Conservation (phyloP, 306 rosid species). For the Alnus rubra region DNA sequence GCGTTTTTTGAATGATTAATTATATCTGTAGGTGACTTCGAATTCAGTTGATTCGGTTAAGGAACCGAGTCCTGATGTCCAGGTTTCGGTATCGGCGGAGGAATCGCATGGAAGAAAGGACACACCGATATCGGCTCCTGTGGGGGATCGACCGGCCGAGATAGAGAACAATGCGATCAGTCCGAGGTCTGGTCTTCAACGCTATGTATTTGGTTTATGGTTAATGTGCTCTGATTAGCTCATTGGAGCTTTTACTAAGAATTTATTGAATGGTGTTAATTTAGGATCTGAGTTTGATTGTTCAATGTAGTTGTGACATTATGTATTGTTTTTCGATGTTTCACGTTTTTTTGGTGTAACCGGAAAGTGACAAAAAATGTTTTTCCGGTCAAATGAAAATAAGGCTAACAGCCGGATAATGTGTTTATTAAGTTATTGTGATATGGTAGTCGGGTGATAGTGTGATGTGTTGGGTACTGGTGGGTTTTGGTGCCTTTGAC, state of each 20-base stretch:
- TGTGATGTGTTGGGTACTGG: no score
- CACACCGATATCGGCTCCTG: conserved; percentile 43
- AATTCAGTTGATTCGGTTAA: conserved; percentile 45
- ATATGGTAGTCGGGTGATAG: no score
- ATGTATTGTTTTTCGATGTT: no score
- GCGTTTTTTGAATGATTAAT: not conserved
- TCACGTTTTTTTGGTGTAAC: no score
- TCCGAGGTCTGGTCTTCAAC: conserved; percentile 52
- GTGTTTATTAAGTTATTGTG: no score
- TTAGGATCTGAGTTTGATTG: not conserved
- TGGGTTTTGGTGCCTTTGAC: no score
- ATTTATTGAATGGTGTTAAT: not conserved
- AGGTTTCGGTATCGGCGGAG: conserved; percentile 40
- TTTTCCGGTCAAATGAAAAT: no score
- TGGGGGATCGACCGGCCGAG: conserved; percentile 46
- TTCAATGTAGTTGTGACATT: not conserved
- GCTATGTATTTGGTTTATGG: conserved; percentile 8
- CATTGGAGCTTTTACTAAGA: not conserved
- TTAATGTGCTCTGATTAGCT: conserved; percentile 9
- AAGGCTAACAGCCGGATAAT: no score
- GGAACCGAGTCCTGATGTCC: conserved; percentile 54
- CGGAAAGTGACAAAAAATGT: no score
- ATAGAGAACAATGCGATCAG: conserved; percentile 49
- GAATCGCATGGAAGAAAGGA: conserved; percentile 50
- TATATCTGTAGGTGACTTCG: conserved; percentile 42